Base-by-base conservation (phyloP, 345 rosid species). In the Eutrema heterophyllum region DNA sequence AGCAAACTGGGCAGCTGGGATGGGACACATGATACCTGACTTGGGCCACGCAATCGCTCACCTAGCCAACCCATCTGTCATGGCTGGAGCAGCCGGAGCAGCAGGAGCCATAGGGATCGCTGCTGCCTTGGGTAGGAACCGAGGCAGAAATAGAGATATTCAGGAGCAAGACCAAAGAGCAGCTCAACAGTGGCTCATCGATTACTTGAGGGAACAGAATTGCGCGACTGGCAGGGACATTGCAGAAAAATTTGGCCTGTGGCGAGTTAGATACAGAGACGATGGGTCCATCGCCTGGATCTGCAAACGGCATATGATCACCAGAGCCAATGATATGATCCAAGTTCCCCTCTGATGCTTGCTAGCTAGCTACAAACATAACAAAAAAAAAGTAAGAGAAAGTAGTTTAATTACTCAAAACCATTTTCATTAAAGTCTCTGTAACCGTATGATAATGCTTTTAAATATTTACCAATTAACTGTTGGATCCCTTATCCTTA, bases 11-110 rank as follows among this genome's bases (percentile, higher is more conserved):
- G 98, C 92, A 29, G 86, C 85, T 36, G 97, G 97, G 55, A 87
- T 91, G 97, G 97, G 98, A 76, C 84, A 85, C 70, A 68, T 94
- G 89, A 94, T 94, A 84, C 97, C 98, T 16, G 96, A 94, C 78
- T 85, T 91, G 75, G 85, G 98, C 85, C 83, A 88, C 57, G 93
- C 87, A 79, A 87, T 88, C 15, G 88, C 95, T 43, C 93, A 85
- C 78, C 76, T 91, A 16, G 80, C 88, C 12, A 87, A 84, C 50
- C 86, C 96, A 59, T 80, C 97, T 39, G 70, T 81, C 24, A 76
- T 85, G 82, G 64, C 73, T 67, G 98, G 96, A 6, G 96, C 96
- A 30, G 96, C 90, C 1, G 95, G 98, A 13, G 93, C 95, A 38
- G 83, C 81, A 27, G 96, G 94, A 50, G 81, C 77, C 21, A 15